Base-by-base conservation (phyloP, 139 green algal genomes). In the Chlamydomonas incerta region DNA sequence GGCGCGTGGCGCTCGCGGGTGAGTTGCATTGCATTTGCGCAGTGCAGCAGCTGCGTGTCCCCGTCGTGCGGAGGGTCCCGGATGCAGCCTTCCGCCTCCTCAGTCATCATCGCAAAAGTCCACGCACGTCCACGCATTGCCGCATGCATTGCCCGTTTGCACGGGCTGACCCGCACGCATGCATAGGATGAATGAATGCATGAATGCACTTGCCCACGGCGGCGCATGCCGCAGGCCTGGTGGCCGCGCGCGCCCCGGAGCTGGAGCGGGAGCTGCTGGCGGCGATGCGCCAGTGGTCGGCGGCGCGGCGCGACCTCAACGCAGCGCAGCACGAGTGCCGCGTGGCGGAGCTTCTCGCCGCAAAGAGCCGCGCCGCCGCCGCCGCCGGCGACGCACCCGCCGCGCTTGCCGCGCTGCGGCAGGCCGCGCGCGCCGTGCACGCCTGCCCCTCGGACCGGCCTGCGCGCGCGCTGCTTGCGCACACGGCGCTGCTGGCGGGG, bases 1-100 rank as follows among this genome's bases (percentile, higher is more conserved):
- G 89, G 88, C 66, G 90, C 31, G 70, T 87, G 11, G 82, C 90
- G 55, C 28, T 90, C 35, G 88, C 81, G 31, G 81, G 69, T 87
- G 37, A 2, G 74, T 9, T n/a, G n/a, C n/a, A n/a, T n/a, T n/a
- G n/a, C n/a, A n/a, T n/a, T n/a, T n/a, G n/a, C n/a, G n/a, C n/a
- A n/a, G n/a, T n/a, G n/a, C n/a, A n/a, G n/a, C n/a, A n/a, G n/a
- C n/a, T n/a, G n/a, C n/a, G n/a, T n/a, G n/a, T n/a, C n/a, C n/a
- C n/a, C n/a, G n/a, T n/a, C n/a, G n/a, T n/a, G n/a, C n/a, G n/a
- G n/a, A n/a, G n/a, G n/a, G n/a, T n/a, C n/a, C n/a, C n/a, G n/a
- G n/a, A n/a, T n/a, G n/a, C n/a, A n/a, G n/a, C n/a, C n/a, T n/a
- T n/a, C n/a, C n/a, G n/a, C n/a, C n/a, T n/a, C n/a, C n/a, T n/a